phyloP scores from a whole-genome alignment of 345 rosid genomes.

The Salix brachista region DNA sequence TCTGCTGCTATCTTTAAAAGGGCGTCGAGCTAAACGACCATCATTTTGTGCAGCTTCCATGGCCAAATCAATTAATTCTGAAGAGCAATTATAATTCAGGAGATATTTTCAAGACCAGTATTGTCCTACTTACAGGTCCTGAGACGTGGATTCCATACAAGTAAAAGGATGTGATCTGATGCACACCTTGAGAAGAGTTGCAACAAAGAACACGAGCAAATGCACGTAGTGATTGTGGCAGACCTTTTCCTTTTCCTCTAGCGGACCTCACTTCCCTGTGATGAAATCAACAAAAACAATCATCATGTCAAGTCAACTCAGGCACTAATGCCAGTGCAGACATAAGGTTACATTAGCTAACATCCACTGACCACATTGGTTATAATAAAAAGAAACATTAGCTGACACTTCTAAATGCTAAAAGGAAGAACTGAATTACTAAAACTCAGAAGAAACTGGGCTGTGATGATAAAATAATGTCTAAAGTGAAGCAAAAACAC shows the following conservation, averaged over 20 bases:
- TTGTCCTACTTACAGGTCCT: background rate
- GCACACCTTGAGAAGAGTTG: conserved; percentile 50
- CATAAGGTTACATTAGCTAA: background rate
- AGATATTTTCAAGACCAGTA: background rate
- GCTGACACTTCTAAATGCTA: no score
- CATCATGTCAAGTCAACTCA: no score
- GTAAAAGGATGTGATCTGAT: conserved; percentile 8
- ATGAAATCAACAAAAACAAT: conserved; percentile 14
- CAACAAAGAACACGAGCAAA: conserved; percentile 69
- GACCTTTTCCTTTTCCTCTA: conserved; percentile 69
- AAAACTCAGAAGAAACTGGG: no score
- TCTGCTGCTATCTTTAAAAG: conserved; percentile 41
- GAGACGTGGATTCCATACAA: background rate
- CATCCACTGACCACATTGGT: no score
- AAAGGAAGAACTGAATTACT: no score
- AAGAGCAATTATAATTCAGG: background rate
- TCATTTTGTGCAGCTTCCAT: conserved; percentile 66
- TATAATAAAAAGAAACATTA: no score
- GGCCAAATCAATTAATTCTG: conserved; percentile 58
- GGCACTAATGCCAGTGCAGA: background rate
- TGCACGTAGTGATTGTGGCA: conserved; percentile 83
- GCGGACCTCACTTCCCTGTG: conserved; percentile 70
- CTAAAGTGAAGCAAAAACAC: no score
- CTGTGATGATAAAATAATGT: no score
- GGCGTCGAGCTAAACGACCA: conserved; percentile 74